Percentiles rank a stretch among this genome's conserved stretches.
These are phyloP conservation scores for Penicillium steckii DNA, from an alignment of 495 filamentous ascomycete species.

Conservation along the genomic window DNA sequence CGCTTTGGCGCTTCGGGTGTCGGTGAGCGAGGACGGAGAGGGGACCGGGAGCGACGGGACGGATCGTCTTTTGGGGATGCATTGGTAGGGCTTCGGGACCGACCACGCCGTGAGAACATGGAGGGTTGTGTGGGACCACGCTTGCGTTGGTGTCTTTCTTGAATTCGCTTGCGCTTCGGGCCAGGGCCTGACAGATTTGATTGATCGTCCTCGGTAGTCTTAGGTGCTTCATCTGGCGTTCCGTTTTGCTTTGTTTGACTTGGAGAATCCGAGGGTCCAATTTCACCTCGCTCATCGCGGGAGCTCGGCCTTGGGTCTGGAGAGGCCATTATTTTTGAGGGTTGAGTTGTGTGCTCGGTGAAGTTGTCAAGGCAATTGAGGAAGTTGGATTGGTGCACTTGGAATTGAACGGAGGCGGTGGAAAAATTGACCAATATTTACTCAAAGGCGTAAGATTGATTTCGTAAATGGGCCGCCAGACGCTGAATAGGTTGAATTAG, in stretches of 20 bases:
- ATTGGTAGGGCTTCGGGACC: constrained; percentile 31
- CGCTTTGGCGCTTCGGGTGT: constrained; percentile 61
- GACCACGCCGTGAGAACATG: constrained; percentile 43
- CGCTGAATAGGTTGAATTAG: not conserved
- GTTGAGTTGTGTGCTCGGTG: not conserved
- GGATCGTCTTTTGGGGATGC: constrained; percentile 20
- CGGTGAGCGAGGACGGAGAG: constrained; percentile 37
- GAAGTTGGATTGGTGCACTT: not conserved
- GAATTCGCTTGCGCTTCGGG: constrained; percentile 42
- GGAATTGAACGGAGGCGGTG: not conserved
- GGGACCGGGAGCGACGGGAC: constrained; percentile 36
- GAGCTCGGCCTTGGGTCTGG: not conserved
- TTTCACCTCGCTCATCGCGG: not conserved
- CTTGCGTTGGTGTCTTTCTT: constrained; percentile 46
- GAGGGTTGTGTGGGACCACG: constrained; percentile 39
- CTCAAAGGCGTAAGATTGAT: not conserved
- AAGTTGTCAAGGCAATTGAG: not conserved
- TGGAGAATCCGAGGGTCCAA: not conserved
- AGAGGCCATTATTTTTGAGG: not conserved
- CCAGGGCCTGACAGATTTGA: constrained; percentile 22
- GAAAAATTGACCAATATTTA: not conserved
- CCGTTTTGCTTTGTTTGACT: constrained; percentile 13
- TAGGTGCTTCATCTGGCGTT: constrained; percentile 26
- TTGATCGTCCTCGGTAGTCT: constrained; percentile 25
- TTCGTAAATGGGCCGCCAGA: not conserved